Evolutionary conservation across 73 alveolate species (phyloP).

Genomic region (Blepharisma japonicum): DNA sequence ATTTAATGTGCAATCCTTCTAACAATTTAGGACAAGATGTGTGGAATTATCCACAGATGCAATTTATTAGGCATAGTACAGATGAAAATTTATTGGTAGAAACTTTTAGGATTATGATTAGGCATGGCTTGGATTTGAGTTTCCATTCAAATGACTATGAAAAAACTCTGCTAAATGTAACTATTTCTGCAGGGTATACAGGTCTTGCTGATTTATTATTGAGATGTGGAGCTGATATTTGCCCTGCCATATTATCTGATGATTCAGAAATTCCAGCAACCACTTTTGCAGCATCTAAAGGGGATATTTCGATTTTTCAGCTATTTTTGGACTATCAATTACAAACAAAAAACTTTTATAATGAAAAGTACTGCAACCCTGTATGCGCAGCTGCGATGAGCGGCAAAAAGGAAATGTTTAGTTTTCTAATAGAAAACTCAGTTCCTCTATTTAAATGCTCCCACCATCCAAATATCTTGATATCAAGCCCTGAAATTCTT

Average conservation of each 20-base stretch:
- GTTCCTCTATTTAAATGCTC: slow-evolving; percentile 20
- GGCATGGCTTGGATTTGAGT: background rate
- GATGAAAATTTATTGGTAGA: background rate
- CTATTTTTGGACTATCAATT: background rate
- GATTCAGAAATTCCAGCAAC: background rate
- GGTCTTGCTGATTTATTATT: background rate
- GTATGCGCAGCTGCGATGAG: background rate
- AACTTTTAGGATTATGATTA: background rate
- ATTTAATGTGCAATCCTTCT: background rate
- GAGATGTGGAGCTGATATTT: background rate
- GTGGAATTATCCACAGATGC: background rate
- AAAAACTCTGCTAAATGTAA: background rate
- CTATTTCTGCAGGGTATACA: background rate
- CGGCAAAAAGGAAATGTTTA: slow-evolving; percentile 14
- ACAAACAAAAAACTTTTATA: background rate
- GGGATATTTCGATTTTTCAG: slow-evolving; percentile 22
- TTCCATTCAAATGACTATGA: background rate
- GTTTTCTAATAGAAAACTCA: background rate
- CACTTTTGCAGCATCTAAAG: slow-evolving; percentile 10
- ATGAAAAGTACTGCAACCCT: slow-evolving; percentile 22
- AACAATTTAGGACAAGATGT: background rate
- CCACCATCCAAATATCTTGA: slow-evolving; percentile 4
- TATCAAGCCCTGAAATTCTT: background rate
- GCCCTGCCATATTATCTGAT: background rate
- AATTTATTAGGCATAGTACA: background rate